Evolutionary conservation across 768 basidiomycete genomes (phyloP), one percentile per base, ranked within the genome.

Genomic region (Daedalea quercina): DNA sequence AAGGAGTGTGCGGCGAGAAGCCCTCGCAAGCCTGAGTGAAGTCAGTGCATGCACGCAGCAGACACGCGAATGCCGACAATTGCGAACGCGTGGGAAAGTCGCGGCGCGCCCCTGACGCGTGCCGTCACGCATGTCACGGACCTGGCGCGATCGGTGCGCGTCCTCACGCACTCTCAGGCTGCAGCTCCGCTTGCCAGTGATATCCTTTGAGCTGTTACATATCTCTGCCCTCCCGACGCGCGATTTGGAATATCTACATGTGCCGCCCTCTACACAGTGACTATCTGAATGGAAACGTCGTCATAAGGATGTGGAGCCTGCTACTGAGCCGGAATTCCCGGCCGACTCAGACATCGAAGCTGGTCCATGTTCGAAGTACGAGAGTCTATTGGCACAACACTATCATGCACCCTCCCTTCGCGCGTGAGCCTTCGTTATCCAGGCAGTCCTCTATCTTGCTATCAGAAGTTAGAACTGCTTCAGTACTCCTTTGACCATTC

Each of bases 91-190:
- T 44, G 42, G 42, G 26, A 25, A 44, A 40, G 44, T 44, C 19
- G 40, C 40, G 51, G 20, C 42, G 41, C 51, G 51, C 48, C 33
- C 34, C 33, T 15, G 42, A 44, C 51, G 51, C 51, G 51, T 44
- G 24, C 13, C 13, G 42, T 52, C 51, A 52, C 51, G 28, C 6
- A 31, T 31, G 28, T 31, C 28, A 31, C 28, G 28, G 28, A 31
- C 6, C 48, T 15, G 28, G 28, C 28, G 28, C 28, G 28, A 31
- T 31, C 28, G 11, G 6, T n/a, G n/a, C n/a, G n/a, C n/a, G n/a
- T n/a, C n/a, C n/a, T n/a, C n/a, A n/a, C n/a, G n/a, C n/a, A n/a
- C n/a, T n/a, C n/a, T n/a, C n/a, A n/a, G n/a, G n/a, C n/a, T n/a
- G n/a, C n/a, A n/a, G n/a, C n/a, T n/a, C n/a, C n/a, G n/a, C n/a